These are phyloP conservation scores for Penicillium sp. DNA, from an alignment of 2,329 filamentous ascomycete genomes.

Conservation along the genomic window DNA sequence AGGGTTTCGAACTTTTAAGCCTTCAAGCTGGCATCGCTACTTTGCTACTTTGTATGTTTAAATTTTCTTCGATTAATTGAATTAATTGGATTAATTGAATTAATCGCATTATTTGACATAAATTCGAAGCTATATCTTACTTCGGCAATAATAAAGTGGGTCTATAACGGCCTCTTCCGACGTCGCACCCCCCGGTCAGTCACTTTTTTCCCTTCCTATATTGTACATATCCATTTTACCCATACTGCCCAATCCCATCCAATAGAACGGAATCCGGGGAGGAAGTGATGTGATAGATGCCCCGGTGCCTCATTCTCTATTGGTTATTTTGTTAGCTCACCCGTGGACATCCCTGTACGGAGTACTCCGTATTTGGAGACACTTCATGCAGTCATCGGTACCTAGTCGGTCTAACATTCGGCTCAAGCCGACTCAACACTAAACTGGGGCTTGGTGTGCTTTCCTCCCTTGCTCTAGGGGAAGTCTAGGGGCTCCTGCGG, in stretches of 20 bases:
- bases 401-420: background rate
- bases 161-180: constrained; percentile 9
- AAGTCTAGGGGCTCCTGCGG: background rate
- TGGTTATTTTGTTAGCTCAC: background rate
- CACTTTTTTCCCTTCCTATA: background rate
- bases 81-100: background rate
- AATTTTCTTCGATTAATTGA: background rate
- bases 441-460: background rate
- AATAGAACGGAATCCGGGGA: background rate
- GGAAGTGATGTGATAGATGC: background rate
- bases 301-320: background rate
- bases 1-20: background rate
- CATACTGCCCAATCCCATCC: background rate
- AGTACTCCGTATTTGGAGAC: background rate
- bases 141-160: constrained; percentile 13
- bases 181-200: background rate
- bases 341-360: background rate
- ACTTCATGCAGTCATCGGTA: background rate
- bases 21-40: background rate
- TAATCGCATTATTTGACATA: too few relatives aligned
- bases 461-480: background rate
- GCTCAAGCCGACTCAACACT: constrained; percentile 2
- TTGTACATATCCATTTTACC: background rate
- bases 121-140: constrained; percentile 4
- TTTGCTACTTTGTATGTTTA: background rate